Evolutionary conservation across 768 basidiomycete species (phyloP), one percentile per base, ranked within the genome.

Genomic region (Termitomyces sp.): DNA sequence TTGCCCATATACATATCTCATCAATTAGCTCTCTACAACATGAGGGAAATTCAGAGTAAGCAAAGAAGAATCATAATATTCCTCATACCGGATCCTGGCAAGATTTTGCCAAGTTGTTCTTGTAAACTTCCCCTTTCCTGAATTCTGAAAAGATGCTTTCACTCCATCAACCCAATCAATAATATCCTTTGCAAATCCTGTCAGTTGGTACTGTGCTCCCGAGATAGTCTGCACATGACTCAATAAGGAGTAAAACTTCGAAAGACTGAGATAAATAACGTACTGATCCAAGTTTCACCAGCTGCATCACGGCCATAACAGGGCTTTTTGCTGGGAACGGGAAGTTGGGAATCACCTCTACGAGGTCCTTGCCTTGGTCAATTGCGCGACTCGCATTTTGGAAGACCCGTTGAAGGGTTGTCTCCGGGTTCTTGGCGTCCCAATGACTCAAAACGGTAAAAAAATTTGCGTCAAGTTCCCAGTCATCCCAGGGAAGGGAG

Each of bases 1-100:
- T 32, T 33, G 60, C 60, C 57, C 60, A 61, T 29, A 27, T 44
- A 50, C 60, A 61, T 31, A 58, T 58, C 33, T 56, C 57, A 32
- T 58, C 52, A 7, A 58, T 56, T 3, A 58, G n/a, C 1, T 53
- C 51, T 12, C 60, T 61, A 11, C 3, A 27, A 27, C 5, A 31
- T 13, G 29, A n/a, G 23, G 25, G 23, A 43, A 25, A 3, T 16
- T 22, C 27, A 18, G 10, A 5, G n/a, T 25, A 11, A 15, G 25
- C 15, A 39, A 5, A 39, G 38, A 4, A 12, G 11, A 18, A 39
- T 15, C 5, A 4, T 3, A 39, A 4, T 13, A 39, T 12, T 12
- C 38, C 23, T 9, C 47, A n/a, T 39, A 61, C 60, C 56, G 56
- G 33, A 59, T 56, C 18, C 56, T 50, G 36, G 31, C 22, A 4